Evolutionary conservation across 352 stramenopile genomes (phyloP), one percentile per base, ranked within the genome.

Genomic region (Globisporangium rhizosaccharum): DNA sequence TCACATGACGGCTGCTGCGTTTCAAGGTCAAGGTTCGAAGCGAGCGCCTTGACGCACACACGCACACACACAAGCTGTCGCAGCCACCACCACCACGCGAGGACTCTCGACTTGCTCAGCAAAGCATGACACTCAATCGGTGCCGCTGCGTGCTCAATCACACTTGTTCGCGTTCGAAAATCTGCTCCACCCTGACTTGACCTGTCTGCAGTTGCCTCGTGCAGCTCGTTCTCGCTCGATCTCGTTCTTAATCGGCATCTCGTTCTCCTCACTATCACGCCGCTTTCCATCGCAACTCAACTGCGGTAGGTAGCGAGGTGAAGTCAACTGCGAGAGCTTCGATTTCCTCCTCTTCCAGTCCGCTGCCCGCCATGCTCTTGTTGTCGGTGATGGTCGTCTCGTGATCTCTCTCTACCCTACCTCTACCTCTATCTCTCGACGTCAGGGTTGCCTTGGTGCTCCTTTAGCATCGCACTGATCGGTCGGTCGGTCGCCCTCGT

Each of bases 221-320:
- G 5, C 28, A 30, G 28, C 28, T 2, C 28, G 28, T 2, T 5
- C 28, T 2, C 28, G 28, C 28, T 30, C 28, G 28, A 5, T 30
- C 28, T 30, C 28, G 28, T 30, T 30, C 28, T 30, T 5, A 5
- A 5, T 48, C 18, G 45, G 5, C 45, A 26, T 7, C 18, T 9
- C 45, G n/a, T 45, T 45, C 36, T 30, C 28, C 28, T 30, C 41
- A 45, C 14, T 18, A 6, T 20, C 41, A n/a, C 11, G 4, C 5
- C 41, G 10, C 33, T 39, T 8, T 8, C 33, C 8, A 1, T 39
- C 33, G 25, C 48, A 37, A 17, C 52, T 49, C 39, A 57, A 57
- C 23, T 50, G 1, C 2, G 17, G 52, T 41, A 57, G 52, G 52
- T 57, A 50, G 10, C 52, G 39, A 50, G 25, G 52, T 57, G 52